Evolutionary conservation across 208 protist genomes (phyloP).

Genomic region (Strigomonas culicis): DNA sequence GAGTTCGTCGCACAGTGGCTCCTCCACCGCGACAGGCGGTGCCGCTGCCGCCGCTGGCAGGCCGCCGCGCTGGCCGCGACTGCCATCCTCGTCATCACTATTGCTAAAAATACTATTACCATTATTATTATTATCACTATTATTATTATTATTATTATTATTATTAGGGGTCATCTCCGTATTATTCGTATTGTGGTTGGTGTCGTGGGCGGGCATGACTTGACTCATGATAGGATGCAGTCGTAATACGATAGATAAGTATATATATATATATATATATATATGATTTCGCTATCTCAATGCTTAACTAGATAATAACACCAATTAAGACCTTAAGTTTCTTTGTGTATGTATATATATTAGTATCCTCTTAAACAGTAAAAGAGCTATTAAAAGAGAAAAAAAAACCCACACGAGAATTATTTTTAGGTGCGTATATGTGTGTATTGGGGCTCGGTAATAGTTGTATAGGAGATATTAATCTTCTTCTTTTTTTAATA

Average conservation of each 20-base stretch:
- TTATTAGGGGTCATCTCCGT: neutral
- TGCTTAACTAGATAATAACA: neutral
- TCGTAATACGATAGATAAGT: neutral
- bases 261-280: constrained; percentile 1
- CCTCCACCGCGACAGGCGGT: too few species aligned
- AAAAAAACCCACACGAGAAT: constrained; percentile 8
- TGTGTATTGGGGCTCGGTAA: neutral
- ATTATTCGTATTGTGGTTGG: too few species aligned
- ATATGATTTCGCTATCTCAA: neutral
- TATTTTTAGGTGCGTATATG: neutral
- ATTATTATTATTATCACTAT: constrained; percentile 2
- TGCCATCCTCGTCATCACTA: neutral
- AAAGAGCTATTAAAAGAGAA: constrained; percentile 3
- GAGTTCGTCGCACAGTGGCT: too few species aligned
- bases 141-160: constrained; percentile 10
- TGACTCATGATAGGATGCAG: too few species aligned
- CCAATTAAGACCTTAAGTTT: neutral
- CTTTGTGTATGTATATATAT: neutral
- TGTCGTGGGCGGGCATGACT: too few species aligned
- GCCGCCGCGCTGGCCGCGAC: too few species aligned
- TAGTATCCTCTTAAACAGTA: neutral
- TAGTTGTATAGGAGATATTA: constrained; percentile 1
- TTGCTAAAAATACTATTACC: too few species aligned
- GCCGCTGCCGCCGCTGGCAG: too few species aligned
- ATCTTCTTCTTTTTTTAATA: neutral